Base-by-base conservation (phyloP, 345 rosid species). In the Melastoma malabathricum region DNA sequence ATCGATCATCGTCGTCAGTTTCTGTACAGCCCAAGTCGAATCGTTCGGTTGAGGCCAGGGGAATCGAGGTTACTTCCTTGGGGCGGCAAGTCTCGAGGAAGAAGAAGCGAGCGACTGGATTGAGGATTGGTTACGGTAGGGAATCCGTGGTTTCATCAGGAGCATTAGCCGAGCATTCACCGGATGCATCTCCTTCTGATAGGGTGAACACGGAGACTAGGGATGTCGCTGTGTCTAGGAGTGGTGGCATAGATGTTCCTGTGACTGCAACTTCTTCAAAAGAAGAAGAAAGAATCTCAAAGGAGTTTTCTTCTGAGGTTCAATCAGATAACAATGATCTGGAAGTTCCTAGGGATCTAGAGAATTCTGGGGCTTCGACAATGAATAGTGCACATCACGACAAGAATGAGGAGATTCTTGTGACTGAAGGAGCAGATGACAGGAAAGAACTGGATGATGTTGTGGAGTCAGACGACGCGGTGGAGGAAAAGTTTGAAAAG, bases 101-200 rank as follows among this genome's bases (percentile, higher is more conserved):
- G 86, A 84, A 88, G 75, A 86, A 74, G 74, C 72, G 71, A 74
- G 84, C 81, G 20, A 71, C 80, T 18, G 77, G 79, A 18, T 71
- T 84, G 54, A 68, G 92, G 67, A 74, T 88, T 64, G 94, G 97
- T 39, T 84, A 80, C 61, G 86, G 77, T 2, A 76, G 97, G 70
- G 77, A 68, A 41, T 14, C 41, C 43, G 6, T 57, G 15, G 43
- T 47, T 48, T 17, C 44, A 34, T 34, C 41, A 12, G 41, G 12
- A 45, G 10, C 20, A 27, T 70, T 60, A 38, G 74, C 53, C 23
- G 76, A 68, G 38, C 61, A 15, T 10, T 10, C 59, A 12, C 16
- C 20, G 6, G 17, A 51, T 8, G 18, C 55, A 18, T 38, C 51
- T 48, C 62, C 56, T 6, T 25, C 62, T 34, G 18, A 50, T 9